These are phyloP conservation scores for Marasmius oreades DNA, from an alignment of 1,284 basidiomycete species.

Conservation along the genomic window DNA sequence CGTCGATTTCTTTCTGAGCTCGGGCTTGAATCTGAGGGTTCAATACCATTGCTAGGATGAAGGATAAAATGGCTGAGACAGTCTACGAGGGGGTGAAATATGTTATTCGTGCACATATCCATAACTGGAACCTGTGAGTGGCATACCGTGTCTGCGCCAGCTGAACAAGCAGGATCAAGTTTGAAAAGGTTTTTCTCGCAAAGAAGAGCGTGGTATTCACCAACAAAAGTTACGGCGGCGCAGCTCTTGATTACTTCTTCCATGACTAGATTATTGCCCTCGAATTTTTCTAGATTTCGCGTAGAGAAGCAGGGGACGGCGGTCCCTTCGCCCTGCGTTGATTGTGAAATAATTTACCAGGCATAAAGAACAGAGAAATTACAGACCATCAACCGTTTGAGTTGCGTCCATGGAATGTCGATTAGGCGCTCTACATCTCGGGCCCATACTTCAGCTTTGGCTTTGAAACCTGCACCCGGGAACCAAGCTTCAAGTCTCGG, in stretches of 20 bases:
- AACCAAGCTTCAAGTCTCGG: too few relatives aligned
- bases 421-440: too few relatives aligned
- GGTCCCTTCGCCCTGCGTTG: background rate
- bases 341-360: too few relatives aligned
- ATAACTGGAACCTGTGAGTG: background rate
- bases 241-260: background rate
- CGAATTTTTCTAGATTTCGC: background rate
- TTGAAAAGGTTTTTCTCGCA: background rate
- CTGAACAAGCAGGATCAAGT: background rate
- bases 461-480: too few relatives aligned
- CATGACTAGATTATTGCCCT: background rate
- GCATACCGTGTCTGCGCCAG: constrained; percentile 18
- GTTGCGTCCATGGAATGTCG: too few relatives aligned
- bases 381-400: too few relatives aligned
- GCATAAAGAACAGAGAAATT: too few relatives aligned
- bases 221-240: background rate
- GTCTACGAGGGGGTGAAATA: constrained; percentile 14
- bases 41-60: constrained; percentile 25
- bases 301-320: background rate
- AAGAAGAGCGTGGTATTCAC: background rate
- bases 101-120: background rate
- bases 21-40: constrained; percentile 23
- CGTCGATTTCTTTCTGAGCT: constrained; percentile 32
- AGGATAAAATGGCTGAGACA: constrained; percentile 20
- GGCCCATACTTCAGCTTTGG: too few relatives aligned